Evolutionary conservation across 176 grass and related monocot genomes (phyloP).

Genomic region (Triticum urartu): DNA sequence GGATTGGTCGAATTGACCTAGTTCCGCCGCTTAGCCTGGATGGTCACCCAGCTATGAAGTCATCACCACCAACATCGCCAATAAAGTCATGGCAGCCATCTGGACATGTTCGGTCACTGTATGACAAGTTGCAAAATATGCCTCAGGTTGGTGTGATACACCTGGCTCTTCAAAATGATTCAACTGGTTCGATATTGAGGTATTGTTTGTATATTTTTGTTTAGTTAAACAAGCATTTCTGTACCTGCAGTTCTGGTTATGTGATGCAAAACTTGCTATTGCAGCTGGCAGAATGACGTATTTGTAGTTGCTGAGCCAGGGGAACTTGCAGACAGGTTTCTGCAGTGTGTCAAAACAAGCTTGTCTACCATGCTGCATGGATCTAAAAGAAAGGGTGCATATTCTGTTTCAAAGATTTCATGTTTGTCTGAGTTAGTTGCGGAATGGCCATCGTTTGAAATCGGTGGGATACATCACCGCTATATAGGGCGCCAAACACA

Average conservation of each 20-base stretch:
- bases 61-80: conserved; percentile 74
- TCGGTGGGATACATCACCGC: conserved; percentile 86
- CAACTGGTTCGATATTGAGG: conserved; percentile 91
- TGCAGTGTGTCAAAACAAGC: conserved; percentile 88
- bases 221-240: conserved; percentile 6
- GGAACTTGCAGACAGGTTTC: conserved; percentile 81
- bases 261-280: conserved; percentile 24
- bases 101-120: conserved; percentile 62
- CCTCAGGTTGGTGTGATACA: conserved; percentile 96
- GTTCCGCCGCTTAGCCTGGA: conserved; percentile 93
- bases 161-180: conserved; percentile 95
- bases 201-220: conserved; percentile 34
- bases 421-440: conserved; percentile 73
- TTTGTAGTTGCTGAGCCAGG: conserved; percentile 98
- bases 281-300: conserved; percentile 99
- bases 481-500: conserved; percentile 98
- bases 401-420: conserved; percentile 81
- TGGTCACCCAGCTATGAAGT: conserved; percentile 61
- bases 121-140: conserved; percentile 94
- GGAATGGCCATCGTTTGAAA: conserved; percentile 83
- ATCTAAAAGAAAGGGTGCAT: conserved; percentile 66
- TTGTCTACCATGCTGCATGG: conserved; percentile 61
- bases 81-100: conserved; percentile 64
- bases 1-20: conserved; percentile 66
- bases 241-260: conserved; percentile 18